Evolutionary conservation across 257 asterid genomes (phyloP), one percentile per base, ranked within the genome.

Genomic region (Ballota nigra): DNA sequence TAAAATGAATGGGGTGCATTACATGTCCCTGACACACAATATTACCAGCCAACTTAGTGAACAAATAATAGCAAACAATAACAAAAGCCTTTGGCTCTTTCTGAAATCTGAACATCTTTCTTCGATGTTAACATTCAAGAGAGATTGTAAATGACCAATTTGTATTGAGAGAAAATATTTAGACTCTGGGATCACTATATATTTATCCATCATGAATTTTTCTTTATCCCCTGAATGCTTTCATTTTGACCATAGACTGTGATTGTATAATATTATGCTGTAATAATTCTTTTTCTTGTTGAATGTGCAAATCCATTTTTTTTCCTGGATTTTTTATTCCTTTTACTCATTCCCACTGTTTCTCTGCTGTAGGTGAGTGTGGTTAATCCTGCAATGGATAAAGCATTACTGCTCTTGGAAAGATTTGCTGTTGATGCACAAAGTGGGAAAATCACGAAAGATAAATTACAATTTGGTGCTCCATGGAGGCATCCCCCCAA

Each of bases 401-500:
- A 78, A 82, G 96, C 97, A 64, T 70, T 94, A 72, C 68, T 75
- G 77, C 77, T 80, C 69, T 61, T 91, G 79, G 92, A 89, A 79
- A 83, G 88, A 73, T 94, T 91, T 77, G 95, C 96, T 22, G 66
- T 67, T 63, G 95, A 94, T 83, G 91, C 86, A 70, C 88, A 70
- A 59, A 80, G 77, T 63, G 97, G 96, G 70, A 85, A 83, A 77
- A 77, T 91, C 70, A 70, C 90, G 0, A 82, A 89, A 79, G 93
- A 89, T 80, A 83, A 66, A 72, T 78, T 94, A 63, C 83, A 83
- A 26, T 87, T 89, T 78, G 99, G 99, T 74, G 91, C 98, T 72
- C 92, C 99, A 23, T 94, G 99, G 99, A 86, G 96, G 86, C 96
- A 86, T 83, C 92, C 94, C 73, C 95, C 96, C 1, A 75, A 77